Evolutionary conservation across 2,329 filamentous ascomycete species (phyloP).

Genomic region (Beauveria varroae): DNA sequence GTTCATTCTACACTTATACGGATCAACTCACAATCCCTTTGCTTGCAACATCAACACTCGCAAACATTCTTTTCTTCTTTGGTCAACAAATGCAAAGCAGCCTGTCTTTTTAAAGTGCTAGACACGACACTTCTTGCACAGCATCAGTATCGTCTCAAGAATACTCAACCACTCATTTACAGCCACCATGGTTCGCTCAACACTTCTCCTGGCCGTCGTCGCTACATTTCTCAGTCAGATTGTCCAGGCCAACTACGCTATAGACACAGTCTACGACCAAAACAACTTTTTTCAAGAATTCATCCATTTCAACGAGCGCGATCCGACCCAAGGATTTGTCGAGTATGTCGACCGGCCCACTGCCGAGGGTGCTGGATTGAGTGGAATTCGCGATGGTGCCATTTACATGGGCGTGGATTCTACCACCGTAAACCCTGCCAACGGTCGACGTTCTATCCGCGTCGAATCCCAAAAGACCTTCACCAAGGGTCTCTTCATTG

Average conservation of each 20-base stretch:
- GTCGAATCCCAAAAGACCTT: conserved; percentile 60
- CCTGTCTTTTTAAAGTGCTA: neutral
- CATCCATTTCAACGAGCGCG: conserved; percentile 47
- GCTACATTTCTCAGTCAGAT: conserved; percentile 22
- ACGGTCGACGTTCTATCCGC: conserved; percentile 63
- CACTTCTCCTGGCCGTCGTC: conserved; percentile 20
- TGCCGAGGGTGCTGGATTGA: conserved; percentile 51
- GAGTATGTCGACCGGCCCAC: conserved; percentile 54
- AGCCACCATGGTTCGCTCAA: conserved; percentile 18
- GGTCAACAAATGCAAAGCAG: neutral
- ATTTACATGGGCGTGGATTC: conserved; percentile 66
- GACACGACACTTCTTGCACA: neutral
- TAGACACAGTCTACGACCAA: conserved; percentile 40
- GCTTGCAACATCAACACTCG: neutral
- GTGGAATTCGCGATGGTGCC: conserved; percentile 44
- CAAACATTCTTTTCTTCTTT: neutral
- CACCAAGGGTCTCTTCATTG: conserved; percentile 61
- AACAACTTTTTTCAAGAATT: conserved; percentile 51
- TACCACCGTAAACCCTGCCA: conserved; percentile 43
- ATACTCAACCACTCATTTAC: neutral
- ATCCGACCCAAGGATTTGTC: conserved; percentile 72
- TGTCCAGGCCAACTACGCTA: conserved; percentile 31
- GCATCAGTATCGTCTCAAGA: neutral
- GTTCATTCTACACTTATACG: neutral
- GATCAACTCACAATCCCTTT: neutral